phyloP scores from a whole-genome alignment of 2,329 filamentous ascomycete genomes.

The Elsinoe fawcettii region DNA sequence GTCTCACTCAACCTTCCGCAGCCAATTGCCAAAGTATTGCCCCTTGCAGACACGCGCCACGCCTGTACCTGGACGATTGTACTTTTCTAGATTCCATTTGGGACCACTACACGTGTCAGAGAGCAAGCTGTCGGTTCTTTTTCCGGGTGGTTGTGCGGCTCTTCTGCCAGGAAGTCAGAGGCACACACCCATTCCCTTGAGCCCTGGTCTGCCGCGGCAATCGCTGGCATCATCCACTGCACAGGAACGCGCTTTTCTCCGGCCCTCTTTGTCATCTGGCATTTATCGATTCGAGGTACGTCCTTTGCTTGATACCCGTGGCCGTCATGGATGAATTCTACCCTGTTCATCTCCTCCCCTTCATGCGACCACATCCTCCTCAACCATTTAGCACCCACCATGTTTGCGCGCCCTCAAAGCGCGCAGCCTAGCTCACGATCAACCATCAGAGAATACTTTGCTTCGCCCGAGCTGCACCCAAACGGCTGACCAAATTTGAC shows the following conservation, averaged over 20 bases:
- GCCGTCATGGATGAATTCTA: background rate
- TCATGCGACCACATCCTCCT: background rate
- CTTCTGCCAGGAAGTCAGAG: background rate
- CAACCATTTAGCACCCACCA: background rate
- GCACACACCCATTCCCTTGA: background rate
- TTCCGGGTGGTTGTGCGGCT: background rate
- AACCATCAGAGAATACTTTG: background rate
- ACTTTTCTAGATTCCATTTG: background rate
- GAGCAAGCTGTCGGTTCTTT: background rate
- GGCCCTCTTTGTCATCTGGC: slow-evolving; percentile 14
- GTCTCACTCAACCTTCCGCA: slow-evolving; percentile 9
- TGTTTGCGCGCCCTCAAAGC: slow-evolving; percentile 1
- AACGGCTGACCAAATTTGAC: slow-evolving; percentile 3
- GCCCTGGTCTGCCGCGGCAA: slow-evolving; percentile 13
- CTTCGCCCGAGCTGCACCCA: background rate
- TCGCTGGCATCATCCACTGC: slow-evolving; percentile 15
- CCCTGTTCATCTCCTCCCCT: background rate
- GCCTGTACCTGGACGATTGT: background rate
- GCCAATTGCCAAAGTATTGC: slow-evolving; percentile 4
- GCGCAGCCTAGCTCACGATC: slow-evolving; percentile 3
- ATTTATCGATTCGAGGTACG: slow-evolving; percentile 15
- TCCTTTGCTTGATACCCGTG: background rate
- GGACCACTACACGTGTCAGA: background rate
- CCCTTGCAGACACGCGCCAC: slow-evolving; percentile 10
- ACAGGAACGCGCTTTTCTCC: slow-evolving; percentile 15